Base-by-base conservation (phyloP, 148 eudicot genomes). In the Selenicereus undatus region DNA sequence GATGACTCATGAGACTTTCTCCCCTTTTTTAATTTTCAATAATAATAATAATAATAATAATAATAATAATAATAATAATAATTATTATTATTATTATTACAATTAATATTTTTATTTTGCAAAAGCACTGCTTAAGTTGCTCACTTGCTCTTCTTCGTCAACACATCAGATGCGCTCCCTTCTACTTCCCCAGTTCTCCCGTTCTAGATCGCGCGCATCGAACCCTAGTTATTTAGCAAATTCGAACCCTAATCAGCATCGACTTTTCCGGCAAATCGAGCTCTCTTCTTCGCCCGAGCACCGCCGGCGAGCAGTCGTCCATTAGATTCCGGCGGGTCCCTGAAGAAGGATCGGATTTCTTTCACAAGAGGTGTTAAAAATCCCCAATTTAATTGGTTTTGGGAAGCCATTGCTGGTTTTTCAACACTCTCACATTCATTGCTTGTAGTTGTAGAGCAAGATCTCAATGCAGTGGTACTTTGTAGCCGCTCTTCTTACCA, bases 401-500 rank as follows among this genome's bases (percentile, higher is more conserved):
- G 70, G 32, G 0, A 65, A 65, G 3, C 70, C 14, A 60, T 10
- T 24, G 30, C 14, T 24, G 11, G 26, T 65, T 65, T 2, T 24
- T 9, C 14, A n/a, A 8, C 7, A 10, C 9, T n/a, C 32, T 65
- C 70, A 8, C 32, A 65, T 2, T 65, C 70, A 24, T 65, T 32
- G 32, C 32, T 32, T 32, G 32, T 66, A 32, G 16, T 26, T 66
- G 32, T 26, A 8, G 35, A 27, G 13, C 11, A 71, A 71, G 77
- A 78, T 77, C 66, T 48, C 32, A 65, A 92, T 92, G 97, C 86
- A 88, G 90, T 92, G 97, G 97, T 92, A 90, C 86, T 87, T 88
- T 77, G 97, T 90, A 42, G 97, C 97, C 74, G 88, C 97, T 79
- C 86, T 92, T 73, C 92, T 92, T 81, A 90, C 97, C 77, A 78